Base-by-base conservation (phyloP, 2,329 filamentous ascomycete species). In the Mycocentrospora acerina region DNA sequence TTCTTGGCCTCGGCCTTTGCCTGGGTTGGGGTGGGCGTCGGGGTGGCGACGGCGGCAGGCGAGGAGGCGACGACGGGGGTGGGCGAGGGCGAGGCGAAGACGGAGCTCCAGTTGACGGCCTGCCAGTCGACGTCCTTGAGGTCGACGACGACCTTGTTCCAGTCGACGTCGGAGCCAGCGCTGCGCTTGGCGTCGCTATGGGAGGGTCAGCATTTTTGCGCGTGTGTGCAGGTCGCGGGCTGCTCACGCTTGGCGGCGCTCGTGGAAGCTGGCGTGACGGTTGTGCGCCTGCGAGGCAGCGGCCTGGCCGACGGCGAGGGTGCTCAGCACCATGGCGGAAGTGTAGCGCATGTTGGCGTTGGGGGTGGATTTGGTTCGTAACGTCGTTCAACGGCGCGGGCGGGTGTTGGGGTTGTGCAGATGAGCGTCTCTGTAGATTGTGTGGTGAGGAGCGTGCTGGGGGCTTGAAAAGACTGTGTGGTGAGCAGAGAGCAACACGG, bases 201-300 rank as follows among this genome's bases (percentile, higher is more conserved):
- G 15, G 2, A 13, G 28, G 26, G 36, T 59, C 34, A 58, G 51
- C 37, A 44, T n/a, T 16, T 4, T 31, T 19, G 24, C 13, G 14
- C 16, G 4, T 24, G 15, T 31, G 26, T 13, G 22, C 14, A 16
- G 27, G 15, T 17, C 9, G 19, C 18, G 32, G 19, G 30, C 25
- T 22, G 59, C 61, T 53, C 37, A 66, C 60, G 54, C 52, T 44
- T 59, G 46, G 40, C 62, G 62, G 29, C 62, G 59, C 28, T 55
- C 57, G 43, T 67, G 64, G 59, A 67, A 66, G 51, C 52, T 57
- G 46, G 62, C 58, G 41, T 67, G 64, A 29, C 61, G 56, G 55
- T 59, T 53, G 49, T 58, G 55, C 29, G 53, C 27, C 46, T 57
- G 52, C 42, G 42, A 49, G 37, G 64, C 64, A 28, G 61, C 59